Conservation (phyloP, 106 monocot species). For the Apostasia ramifera region DNA sequence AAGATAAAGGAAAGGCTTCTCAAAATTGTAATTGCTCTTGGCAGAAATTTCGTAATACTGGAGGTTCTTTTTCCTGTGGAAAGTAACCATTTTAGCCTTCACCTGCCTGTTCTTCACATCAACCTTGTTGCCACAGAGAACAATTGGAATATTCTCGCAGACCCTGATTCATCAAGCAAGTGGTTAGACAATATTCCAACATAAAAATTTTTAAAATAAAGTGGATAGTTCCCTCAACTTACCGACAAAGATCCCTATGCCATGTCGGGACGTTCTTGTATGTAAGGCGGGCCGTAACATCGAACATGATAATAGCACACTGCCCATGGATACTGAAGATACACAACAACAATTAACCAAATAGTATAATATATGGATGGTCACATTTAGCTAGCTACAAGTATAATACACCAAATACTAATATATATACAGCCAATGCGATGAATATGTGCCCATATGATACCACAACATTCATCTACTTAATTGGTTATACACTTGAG, state of each 20-base stretch:
- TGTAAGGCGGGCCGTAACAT: slow-evolving; percentile 63
- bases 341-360: too few relatives aligned
- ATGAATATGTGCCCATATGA: too few relatives aligned
- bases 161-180: slow-evolving; percentile 33
- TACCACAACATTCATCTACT: too few relatives aligned
- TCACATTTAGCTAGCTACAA: too few relatives aligned
- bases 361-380: too few relatives aligned
- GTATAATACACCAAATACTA: too few relatives aligned
- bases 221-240: not conserved
- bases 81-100: slow-evolving; percentile 80
- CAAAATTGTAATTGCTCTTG: slow-evolving; percentile 93
- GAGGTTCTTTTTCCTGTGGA: slow-evolving; percentile 85
- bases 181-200: not conserved
- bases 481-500: too few relatives aligned
- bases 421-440: too few relatives aligned
- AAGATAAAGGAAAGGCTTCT: slow-evolving; percentile 88
- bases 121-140: slow-evolving; percentile 87
- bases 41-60: slow-evolving; percentile 96
- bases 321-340: slow-evolving; percentile 69
- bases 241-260: slow-evolving; percentile 85
- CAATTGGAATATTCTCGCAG: slow-evolving; percentile 81
- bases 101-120: slow-evolving; percentile 92
- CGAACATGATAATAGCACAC: slow-evolving; percentile 70
- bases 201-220: not conserved
- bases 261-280: slow-evolving; percentile 81